A percentile compares a stretch with the other conserved stretches of the same genome.
Evolutionary conservation across 2,329 filamentous ascomycete species (phyloP).

Genomic region (Xylariaceae sp.): DNA sequence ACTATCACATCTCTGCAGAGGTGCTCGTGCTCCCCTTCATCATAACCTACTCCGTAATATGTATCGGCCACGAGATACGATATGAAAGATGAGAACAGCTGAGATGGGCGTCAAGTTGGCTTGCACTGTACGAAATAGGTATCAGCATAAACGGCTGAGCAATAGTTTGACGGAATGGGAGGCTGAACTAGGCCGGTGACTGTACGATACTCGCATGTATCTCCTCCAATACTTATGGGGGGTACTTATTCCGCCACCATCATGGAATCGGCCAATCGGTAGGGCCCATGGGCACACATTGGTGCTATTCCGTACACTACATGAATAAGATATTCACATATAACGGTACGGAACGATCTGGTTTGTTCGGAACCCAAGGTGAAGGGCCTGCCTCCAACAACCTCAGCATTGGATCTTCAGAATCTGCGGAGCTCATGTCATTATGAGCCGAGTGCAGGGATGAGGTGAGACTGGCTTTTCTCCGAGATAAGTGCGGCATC

Average conservation of each 20-base stretch:
- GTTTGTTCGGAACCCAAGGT: neutral
- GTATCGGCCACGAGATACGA: neutral
- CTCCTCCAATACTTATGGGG: too few relatives aligned
- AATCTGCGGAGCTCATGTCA: neutral
- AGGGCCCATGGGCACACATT: neutral
- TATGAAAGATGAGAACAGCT: neutral
- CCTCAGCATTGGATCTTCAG: neutral
- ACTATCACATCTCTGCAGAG: too few relatives aligned
- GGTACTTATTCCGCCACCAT: neutral
- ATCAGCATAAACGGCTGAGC: neutral
- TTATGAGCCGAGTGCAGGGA: constrained; percentile 3
- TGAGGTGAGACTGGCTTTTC: neutral
- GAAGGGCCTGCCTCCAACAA: neutral
- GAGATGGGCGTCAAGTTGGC: neutral
- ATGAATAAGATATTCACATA: too few relatives aligned
- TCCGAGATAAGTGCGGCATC: constrained; percentile 4
- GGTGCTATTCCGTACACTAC: too few relatives aligned
- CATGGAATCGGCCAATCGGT: neutral
- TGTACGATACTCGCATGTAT: neutral
- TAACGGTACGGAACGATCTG: too few relatives aligned
- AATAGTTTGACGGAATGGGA: neutral
- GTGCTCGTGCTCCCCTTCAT: too few relatives aligned
- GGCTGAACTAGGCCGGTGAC: neutral
- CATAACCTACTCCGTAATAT: too few relatives aligned
- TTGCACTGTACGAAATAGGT: neutral